Base-by-base conservation (phyloP, 257 asterid species). In the Solanum peruvianum region DNA sequence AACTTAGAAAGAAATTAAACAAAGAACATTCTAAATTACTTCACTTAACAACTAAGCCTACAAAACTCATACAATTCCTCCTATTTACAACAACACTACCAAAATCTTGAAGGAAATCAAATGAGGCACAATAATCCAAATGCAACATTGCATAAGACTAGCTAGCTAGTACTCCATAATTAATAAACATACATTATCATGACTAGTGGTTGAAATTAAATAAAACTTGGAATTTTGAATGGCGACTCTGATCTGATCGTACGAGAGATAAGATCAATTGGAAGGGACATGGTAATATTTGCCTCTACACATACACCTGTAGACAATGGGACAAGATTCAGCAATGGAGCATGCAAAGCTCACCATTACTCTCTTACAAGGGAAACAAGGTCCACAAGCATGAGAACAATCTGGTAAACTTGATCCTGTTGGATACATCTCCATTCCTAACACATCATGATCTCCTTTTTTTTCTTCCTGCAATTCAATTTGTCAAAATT, bases 231-330 rank as follows among this genome's bases (percentile, higher is more conserved):
- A 69, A 69, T n/a, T 37, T 41, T 25, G 3, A 58, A 77, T 23
- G 60, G 10, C 60, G 8, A 71, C 47, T 69, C 41, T n/a, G 20
- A n/a, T 60, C 4, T 18, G 23, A 11, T 49, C 9, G 58, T 49
- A 15, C 20, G 1, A 13, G 4, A 13, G 13, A 60, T 0, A 4
- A 13, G 81, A 18, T 94, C 89, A 96, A 66, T 93, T 93, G 89
- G 97, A 95, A 52, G 99, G 98, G 71, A 96, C 98, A 44, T 94
- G 99, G 88, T 96, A 96, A 66, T 92, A 96, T 94, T 83, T 96
- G 31, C 99, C 99, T 86, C 88, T 95, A 90, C 99, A 96, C 94
- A 92, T 93, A 94, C 99, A 96, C 80, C 95, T 95, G 91, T 96
- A 96, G 87, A 96, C 95, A 64, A 96, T 88, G 5, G 99, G 99